Conservation (phyloP, 768 basidiomycete genomes). For the Leccinum barrowsii region DNA sequence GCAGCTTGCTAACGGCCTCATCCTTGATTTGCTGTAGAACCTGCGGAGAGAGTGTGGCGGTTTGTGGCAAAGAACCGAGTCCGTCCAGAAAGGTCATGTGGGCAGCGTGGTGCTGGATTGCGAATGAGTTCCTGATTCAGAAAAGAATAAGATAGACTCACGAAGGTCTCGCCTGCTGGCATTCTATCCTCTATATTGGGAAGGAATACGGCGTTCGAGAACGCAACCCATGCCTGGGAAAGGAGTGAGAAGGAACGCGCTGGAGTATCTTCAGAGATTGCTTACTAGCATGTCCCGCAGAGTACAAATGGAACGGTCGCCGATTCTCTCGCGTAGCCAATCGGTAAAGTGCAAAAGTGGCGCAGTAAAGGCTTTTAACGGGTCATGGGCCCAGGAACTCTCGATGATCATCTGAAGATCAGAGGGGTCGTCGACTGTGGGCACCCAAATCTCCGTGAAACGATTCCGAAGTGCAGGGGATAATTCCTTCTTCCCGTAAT, state of each 20-base stretch:
- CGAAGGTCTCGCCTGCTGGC: constrained; percentile 57
- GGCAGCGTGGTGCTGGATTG: constrained; percentile 80
- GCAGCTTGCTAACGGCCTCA: constrained; percentile 53
- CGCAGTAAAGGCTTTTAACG: constrained; percentile 52
- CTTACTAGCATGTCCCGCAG: constrained; percentile 86
- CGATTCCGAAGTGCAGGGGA: constrained; percentile 96
- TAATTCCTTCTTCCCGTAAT: constrained; percentile 98
- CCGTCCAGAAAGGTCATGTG: constrained; percentile 93
- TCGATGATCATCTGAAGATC: constrained; percentile 80
- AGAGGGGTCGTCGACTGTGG: constrained; percentile 63
- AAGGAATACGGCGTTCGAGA: constrained; percentile 62
- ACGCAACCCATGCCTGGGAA: constrained; percentile 85
- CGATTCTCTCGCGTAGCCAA: constrained; percentile 67
- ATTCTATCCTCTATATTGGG: constrained; percentile 32
- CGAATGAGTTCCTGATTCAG: constrained; percentile 11
- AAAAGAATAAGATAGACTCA: constrained; percentile 36
- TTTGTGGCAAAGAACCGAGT: constrained; percentile 71
- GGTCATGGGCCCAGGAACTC: constrained; percentile 59
- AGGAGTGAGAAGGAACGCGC: constrained; percentile 3
- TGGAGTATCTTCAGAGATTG: constrained; percentile 1
- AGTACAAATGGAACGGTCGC: constrained; percentile 64
- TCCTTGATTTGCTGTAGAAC: constrained; percentile 59
- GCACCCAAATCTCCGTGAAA: constrained; percentile 99
- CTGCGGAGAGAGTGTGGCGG: constrained; percentile 57
- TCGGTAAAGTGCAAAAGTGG: constrained; percentile 72